Evolutionary conservation across 495 filamentous ascomycete genomes (phyloP), one percentile per base, ranked within the genome.

Genomic region (Penicillium goetzii): DNA sequence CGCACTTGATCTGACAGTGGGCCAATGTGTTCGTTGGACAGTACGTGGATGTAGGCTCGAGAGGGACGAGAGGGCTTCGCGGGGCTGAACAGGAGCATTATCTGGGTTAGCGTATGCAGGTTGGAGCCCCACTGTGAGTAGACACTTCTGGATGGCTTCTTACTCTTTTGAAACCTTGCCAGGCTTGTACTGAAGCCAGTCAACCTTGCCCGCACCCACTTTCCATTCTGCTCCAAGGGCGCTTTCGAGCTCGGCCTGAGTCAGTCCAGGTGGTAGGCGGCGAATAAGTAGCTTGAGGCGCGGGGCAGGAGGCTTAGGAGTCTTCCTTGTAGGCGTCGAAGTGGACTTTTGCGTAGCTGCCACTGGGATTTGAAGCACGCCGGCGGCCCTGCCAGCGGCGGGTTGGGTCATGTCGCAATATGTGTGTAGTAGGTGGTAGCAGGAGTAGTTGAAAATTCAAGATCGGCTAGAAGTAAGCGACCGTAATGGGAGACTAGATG

Each of bases 141-240:
- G 26, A 34, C 6, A 33, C 12, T 54, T 30, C 28, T 59, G 47
- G 19, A 43, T 7, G 23, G 15, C 15, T 21, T 26, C 71, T 36
- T 59, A 97, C 93, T 98, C 92, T 69, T 90, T 90, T 4, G 94
- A 95, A 26, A 93, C 80, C 69, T 96, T 96, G 67, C 95, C 95
- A 30, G 86, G 80, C 64, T 87, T 86, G 77, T 89, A 99, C 36
- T 80, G 75, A 54, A 88, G 78, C 90, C 90, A 97, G 68, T 96
- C 93, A 7, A 93, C 86, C 74, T 89, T 97, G 12, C 92, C 92
- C 26, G 83, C 84, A 19, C 90, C 89, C 2, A 84, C 61, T 66
- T 85, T 92, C 91, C 93, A 97, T 61, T 92, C 90, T 2, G 90
- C 85, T n/a, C 92, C 92, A 49, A 97, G 70, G 12, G 84, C 79